Evolutionary conservation across 306 rosid species (phyloP).

Genomic region (Cyclanthera cordifolia): DNA sequence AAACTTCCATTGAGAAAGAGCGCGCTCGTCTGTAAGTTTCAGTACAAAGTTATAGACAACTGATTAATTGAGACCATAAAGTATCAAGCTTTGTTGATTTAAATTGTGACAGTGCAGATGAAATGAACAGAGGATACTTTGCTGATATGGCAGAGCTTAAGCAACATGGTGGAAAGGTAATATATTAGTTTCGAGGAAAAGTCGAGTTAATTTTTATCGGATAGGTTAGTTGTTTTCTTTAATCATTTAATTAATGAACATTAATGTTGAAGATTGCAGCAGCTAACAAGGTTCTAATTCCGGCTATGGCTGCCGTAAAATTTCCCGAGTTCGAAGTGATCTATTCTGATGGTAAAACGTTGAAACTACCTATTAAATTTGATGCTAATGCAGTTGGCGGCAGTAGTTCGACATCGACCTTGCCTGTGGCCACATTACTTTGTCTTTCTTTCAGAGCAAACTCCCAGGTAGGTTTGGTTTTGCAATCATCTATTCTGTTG

Average conservation of each 20-base stretch:
- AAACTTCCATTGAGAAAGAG: conserved; percentile 55
- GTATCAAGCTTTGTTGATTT: conserved; percentile 22
- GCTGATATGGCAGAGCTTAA: conserved; percentile 69
- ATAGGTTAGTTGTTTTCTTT: not conserved
- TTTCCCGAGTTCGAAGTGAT: conserved; percentile 66
- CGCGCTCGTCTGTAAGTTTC: conserved; percentile 79
- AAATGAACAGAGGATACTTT: conserved; percentile 70
- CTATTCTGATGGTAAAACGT: conserved; percentile 38
- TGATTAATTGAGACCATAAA: conserved; percentile 4
- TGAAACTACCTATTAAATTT: conserved; percentile 52
- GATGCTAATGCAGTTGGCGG: conserved; percentile 25
- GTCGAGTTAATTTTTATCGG: not conserved
- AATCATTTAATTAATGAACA: conserved; percentile 4
- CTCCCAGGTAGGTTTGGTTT: conserved; percentile 41
- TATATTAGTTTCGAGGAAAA: not conserved
- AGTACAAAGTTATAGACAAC: not conserved
- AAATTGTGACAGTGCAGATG: conserved; percentile 64
- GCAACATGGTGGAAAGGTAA: conserved; percentile 80
- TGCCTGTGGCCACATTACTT: conserved; percentile 53
- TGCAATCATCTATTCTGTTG: not conserved
- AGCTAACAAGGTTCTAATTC: conserved; percentile 63
- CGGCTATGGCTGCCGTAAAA: conserved; percentile 54
- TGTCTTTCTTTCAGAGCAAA: conserved; percentile 78
- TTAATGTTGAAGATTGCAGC: conserved; percentile 37
- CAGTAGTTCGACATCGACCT: conserved; percentile 19